Percentiles rank a stretch among this genome's conserved stretches.
phyloP scores from a whole-genome alignment of 2,329 filamentous ascomycete species.

The Arthrobotrys sphaeroides region DNA sequence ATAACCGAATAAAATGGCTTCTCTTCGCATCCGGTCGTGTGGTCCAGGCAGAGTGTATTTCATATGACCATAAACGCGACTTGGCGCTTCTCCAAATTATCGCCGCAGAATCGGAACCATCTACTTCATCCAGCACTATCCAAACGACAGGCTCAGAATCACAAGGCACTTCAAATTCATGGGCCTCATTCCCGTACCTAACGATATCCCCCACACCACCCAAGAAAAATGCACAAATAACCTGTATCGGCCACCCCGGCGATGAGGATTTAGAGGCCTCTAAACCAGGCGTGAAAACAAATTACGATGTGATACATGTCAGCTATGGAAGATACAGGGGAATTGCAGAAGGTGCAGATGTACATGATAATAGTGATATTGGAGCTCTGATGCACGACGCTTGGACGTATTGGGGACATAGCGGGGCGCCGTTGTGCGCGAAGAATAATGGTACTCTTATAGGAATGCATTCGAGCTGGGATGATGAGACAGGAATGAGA shows the following conservation, averaged over 20 bases:
- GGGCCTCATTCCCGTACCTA: conserved; percentile 10
- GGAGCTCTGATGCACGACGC: conserved; percentile 67
- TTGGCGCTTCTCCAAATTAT: conserved; percentile 64
- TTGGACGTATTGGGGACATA: conserved; percentile 70
- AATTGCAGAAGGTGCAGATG: conserved; percentile 61
- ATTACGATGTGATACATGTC: conserved; percentile 65
- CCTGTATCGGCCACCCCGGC: conserved; percentile 63
- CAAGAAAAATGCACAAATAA: conserved; percentile 54
- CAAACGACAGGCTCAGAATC: no score
- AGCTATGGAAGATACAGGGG: conserved; percentile 64
- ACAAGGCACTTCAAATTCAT: no score
- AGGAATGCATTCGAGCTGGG: conserved; percentile 68
- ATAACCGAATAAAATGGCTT: conserved; percentile 61
- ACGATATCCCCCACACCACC: conserved; percentile 35
- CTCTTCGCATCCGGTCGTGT: conserved; percentile 63
- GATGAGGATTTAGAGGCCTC: conserved; percentile 64
- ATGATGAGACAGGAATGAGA: conserved; percentile 66
- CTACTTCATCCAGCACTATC: conserved; percentile 47
- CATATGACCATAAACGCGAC: conserved; percentile 64
- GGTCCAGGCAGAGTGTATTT: conserved; percentile 62
- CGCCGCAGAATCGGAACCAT: conserved; percentile 57
- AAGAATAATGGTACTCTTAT: conserved; percentile 62
- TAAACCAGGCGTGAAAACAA: conserved; percentile 60
- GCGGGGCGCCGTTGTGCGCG: conserved; percentile 65
- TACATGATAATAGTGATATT: conserved; percentile 67